phyloP scores from a whole-genome alignment of 1,284 basidiomycete species.

The Papiliotrema fonsecae region DNA sequence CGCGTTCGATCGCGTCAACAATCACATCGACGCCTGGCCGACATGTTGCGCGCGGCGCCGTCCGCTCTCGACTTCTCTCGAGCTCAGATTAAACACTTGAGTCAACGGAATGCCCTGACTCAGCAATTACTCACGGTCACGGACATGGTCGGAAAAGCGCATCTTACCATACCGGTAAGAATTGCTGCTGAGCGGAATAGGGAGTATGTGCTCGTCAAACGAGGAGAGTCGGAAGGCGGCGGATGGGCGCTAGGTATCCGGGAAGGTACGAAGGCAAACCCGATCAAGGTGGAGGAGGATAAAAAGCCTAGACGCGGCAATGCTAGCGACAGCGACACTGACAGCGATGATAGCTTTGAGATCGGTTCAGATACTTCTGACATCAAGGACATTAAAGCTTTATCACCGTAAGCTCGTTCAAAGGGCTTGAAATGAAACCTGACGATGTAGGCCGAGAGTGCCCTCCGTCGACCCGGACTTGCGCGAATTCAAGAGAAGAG shows the following conservation, averaged over 20 bases:
- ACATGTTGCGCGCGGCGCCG: constrained; percentile 75
- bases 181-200: constrained; percentile 92
- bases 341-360: constrained; percentile 52
- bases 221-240: constrained; percentile 67
- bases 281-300: constrained; percentile 64
- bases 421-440: background rate
- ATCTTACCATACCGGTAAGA: constrained; percentile 79
- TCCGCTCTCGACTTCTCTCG: constrained; percentile 93
- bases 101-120: constrained; percentile 84
- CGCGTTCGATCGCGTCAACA: constrained; percentile 90
- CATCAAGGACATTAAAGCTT: constrained; percentile 63
- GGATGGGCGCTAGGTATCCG: constrained; percentile 92
- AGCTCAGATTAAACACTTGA: constrained; percentile 86
- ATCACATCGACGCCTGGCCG: constrained; percentile 81
- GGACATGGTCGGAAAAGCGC: constrained; percentile 82
- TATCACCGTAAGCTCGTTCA: constrained; percentile 56
- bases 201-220: constrained; percentile 90
- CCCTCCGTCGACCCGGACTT: constrained; percentile 59
- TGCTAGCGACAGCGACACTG: constrained; percentile 21
- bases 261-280: constrained; percentile 70
- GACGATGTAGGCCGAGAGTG: constrained; percentile 8
- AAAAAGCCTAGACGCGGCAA: constrained; percentile 20
- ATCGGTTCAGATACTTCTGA: constrained; percentile 49
- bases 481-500: constrained; percentile 60
- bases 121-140: constrained; percentile 93